A percentile compares a stretch with the other conserved stretches of the same genome.
Evolutionary conservation across 2,329 filamentous ascomycete species (phyloP).

Genomic region (Ceratocystis ficicola): DNA sequence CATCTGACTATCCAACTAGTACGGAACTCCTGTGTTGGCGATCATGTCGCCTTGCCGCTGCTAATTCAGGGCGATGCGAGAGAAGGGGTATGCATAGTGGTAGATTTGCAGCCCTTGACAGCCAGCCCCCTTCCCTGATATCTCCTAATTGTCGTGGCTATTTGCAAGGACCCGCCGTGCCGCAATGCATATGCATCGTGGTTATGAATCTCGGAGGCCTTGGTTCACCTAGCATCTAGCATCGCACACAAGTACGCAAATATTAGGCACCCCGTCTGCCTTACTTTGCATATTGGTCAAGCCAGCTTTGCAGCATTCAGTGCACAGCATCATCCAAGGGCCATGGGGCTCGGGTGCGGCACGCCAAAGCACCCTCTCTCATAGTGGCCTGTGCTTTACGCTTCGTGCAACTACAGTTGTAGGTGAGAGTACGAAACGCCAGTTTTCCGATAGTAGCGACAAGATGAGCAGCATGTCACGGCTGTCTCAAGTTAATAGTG

Average conservation of each 20-base stretch:
- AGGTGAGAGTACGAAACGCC: background rate
- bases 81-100: background rate
- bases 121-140: background rate
- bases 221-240: background rate
- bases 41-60: background rate
- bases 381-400: slow-evolving; percentile 3
- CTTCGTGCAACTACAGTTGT: background rate
- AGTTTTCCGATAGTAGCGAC: background rate
- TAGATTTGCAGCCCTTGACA: background rate
- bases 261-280: background rate
- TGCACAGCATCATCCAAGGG: background rate
- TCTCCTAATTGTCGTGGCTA: background rate
- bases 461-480: background rate
- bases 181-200: background rate
- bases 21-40: background rate
- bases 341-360: background rate
- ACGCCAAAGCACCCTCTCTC: background rate
- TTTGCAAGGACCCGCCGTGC: background rate
- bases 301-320: background rate
- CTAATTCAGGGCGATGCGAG: background rate
- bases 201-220: background rate
- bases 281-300: background rate
- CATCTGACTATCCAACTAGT: background rate
- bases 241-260: too few relatives aligned
- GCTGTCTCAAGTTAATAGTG: background rate